Conservation (phyloP, 1,284 basidiomycete genomes). For the Golubevia pallescens region DNA sequence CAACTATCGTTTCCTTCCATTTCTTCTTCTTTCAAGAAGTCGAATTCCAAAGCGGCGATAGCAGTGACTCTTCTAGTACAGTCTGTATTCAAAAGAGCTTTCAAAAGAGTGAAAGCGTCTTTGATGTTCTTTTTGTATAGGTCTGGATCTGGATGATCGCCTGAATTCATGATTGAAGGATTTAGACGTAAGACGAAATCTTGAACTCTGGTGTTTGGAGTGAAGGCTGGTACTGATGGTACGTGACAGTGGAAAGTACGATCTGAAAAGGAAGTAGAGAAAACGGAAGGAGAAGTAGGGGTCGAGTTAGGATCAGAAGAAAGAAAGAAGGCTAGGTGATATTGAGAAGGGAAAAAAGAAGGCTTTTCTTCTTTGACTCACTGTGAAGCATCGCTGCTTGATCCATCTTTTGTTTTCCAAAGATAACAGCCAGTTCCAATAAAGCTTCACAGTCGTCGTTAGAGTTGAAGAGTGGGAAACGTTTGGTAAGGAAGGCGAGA, state of each 20-base stretch:
- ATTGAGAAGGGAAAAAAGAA: neutral
- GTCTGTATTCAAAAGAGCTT: slow-evolving; percentile 48
- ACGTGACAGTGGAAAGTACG: slow-evolving; percentile 54
- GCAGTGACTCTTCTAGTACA: slow-evolving; percentile 52
- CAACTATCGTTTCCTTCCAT: neutral
- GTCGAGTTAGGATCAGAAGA: neutral
- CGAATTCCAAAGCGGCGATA: slow-evolving; percentile 38
- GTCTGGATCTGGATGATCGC: slow-evolving; percentile 38
- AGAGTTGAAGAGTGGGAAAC: slow-evolving; percentile 94
- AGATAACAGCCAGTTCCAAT: slow-evolving; percentile 88
- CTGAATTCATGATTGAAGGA: slow-evolving; percentile 35
- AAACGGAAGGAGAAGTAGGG: neutral
- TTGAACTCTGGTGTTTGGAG: slow-evolving; percentile 25
- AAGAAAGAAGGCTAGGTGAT: neutral
- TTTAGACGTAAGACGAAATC: slow-evolving; percentile 51
- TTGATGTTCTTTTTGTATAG: slow-evolving; percentile 37
- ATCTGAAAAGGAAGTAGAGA: slow-evolving; percentile 12
- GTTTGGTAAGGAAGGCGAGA: slow-evolving; percentile 86
- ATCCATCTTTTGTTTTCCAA: slow-evolving; percentile 84
- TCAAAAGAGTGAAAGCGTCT: slow-evolving; percentile 47
- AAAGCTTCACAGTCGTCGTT: slow-evolving; percentile 93
- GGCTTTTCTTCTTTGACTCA: slow-evolving; percentile 66
- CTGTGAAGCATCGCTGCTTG: slow-evolving; percentile 86
- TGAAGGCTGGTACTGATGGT: slow-evolving; percentile 20
- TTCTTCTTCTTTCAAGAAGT: slow-evolving; percentile 35